phyloP scores from a whole-genome alignment of 805 yeast species.

The Wickerhamomyces ciferrii region DNA sequence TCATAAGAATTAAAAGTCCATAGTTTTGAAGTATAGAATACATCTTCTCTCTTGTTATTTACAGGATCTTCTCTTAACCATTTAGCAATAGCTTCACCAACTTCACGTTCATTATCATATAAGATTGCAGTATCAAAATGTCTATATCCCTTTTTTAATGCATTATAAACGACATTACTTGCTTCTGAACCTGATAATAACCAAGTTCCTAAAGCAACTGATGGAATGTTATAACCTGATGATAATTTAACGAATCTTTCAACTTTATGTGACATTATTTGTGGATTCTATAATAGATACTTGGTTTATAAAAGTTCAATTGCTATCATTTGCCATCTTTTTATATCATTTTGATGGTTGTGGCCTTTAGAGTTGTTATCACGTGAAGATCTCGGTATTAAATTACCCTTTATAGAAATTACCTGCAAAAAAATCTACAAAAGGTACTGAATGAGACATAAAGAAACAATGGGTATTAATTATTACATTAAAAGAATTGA shows the following conservation, averaged over 20 bases:
- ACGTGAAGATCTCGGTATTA: not conserved
- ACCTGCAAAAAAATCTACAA: no score
- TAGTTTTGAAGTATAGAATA: slow-evolving; percentile 64
- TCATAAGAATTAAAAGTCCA: slow-evolving; percentile 51
- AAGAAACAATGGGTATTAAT: no score
- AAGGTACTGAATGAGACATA: no score
- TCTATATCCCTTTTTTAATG: slow-evolving; percentile 63
- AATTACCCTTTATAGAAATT: not conserved
- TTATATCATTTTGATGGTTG: not conserved
- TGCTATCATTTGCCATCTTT: not conserved
- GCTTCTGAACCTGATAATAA: slow-evolving; percentile 34
- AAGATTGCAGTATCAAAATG: slow-evolving; percentile 68
- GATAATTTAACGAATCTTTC: slow-evolving; percentile 27
- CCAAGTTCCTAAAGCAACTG: slow-evolving; percentile 53
- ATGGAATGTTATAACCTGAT: slow-evolving; percentile 53
- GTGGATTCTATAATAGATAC: not conserved
- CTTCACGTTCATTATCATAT: slow-evolving; percentile 62
- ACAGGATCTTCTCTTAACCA: slow-evolving; percentile 44
- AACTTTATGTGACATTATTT: slow-evolving; percentile 1
- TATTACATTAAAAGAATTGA: no score
- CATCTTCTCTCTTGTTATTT: slow-evolving; percentile 40
- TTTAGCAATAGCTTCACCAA: slow-evolving; percentile 50
- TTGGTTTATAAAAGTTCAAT: not conserved
- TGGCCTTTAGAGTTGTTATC: not conserved
- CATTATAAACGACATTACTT: slow-evolving; percentile 42